Percentiles rank a stretch among this genome's conserved stretches.
Evolutionary conservation across 2,329 filamentous ascomycete species (phyloP).

Genomic region (Epichloe hybrida): DNA sequence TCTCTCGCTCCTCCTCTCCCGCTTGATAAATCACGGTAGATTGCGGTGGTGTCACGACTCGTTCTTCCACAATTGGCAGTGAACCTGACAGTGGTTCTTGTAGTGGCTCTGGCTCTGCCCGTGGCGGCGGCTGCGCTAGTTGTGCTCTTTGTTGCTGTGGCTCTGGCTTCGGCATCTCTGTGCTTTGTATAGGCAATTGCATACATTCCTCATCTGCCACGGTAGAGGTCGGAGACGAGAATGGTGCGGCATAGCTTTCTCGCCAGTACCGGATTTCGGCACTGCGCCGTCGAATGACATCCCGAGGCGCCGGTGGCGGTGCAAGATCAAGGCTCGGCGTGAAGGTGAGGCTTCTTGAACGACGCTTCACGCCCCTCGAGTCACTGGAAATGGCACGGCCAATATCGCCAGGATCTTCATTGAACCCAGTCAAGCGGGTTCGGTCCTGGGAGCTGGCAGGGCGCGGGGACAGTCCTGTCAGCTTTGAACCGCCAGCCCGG

Average conservation of each 20-base stretch:
- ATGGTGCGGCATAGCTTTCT: slow-evolving; percentile 42
- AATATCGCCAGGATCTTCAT: slow-evolving; percentile 39
- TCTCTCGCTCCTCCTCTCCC: background rate
- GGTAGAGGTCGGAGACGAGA: slow-evolving; percentile 40
- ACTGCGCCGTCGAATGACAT: slow-evolving; percentile 36
- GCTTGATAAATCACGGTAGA: background rate
- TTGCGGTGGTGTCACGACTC: background rate
- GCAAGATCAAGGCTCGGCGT: slow-evolving; percentile 27
- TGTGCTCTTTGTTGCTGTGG: slow-evolving; percentile 9
- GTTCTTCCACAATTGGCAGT: background rate
- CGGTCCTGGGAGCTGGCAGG: slow-evolving; percentile 47
- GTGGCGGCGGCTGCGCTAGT: slow-evolving; percentile 2
- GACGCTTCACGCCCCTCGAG: slow-evolving; percentile 32
- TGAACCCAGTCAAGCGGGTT: slow-evolving; percentile 22
- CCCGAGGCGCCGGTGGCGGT: slow-evolving; percentile 7
- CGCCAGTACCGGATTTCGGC: slow-evolving; percentile 53
- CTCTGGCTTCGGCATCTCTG: slow-evolving; percentile 8
- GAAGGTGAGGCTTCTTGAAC: slow-evolving; percentile 47
- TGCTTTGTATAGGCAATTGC: slow-evolving; percentile 17
- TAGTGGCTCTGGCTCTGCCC: slow-evolving; percentile 16
- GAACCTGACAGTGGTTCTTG: slow-evolving; percentile 1
- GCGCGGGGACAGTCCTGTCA: slow-evolving; percentile 44
- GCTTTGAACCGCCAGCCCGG: slow-evolving; percentile 24
- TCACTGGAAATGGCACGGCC: slow-evolving; percentile 49
- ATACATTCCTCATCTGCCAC: slow-evolving; percentile 20